These are phyloP conservation scores for Fusarium goolgardi DNA, from an alignment of 2,329 filamentous ascomycete genomes.

Conservation along the genomic window DNA sequence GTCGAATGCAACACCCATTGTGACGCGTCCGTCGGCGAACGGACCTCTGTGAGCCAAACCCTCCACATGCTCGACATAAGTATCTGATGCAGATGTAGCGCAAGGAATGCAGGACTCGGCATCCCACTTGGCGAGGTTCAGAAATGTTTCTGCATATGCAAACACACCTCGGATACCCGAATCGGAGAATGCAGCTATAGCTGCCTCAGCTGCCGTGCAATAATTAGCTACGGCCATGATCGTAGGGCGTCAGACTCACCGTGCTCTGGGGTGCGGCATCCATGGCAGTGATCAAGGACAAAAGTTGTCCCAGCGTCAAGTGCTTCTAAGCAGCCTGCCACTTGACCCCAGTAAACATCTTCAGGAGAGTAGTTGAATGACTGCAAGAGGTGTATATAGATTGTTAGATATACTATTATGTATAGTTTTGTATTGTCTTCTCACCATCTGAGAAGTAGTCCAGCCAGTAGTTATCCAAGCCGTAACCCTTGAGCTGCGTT, in stretches of 20 bases:
- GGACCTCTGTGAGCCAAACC: background rate
- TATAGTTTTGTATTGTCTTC: fast-evolving
- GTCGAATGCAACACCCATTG: background rate
- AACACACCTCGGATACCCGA: background rate
- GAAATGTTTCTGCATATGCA: background rate
- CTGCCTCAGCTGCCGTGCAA: background rate
- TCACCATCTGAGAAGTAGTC: constrained; percentile 5
- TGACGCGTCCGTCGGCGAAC: background rate
- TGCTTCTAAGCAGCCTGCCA: background rate
- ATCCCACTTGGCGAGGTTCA: constrained; percentile 2
- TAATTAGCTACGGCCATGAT: background rate
- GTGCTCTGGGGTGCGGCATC: background rate
- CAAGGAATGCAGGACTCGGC: background rate
- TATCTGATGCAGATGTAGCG: background rate
- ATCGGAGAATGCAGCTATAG: background rate
- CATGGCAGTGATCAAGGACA: background rate
- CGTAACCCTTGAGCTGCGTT: constrained; percentile 11
- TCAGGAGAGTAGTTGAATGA: background rate
- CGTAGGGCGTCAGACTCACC: background rate
- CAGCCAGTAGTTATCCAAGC: background rate
- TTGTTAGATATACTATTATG: too few species aligned
- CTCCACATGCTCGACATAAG: background rate
- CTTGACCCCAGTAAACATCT: constrained; percentile 7
- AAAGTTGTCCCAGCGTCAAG: constrained; percentile 11
- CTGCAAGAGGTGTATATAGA: background rate